phyloP scores from a whole-genome alignment of 75 land plant genomes.

The Cupressus sempervirens region DNA sequence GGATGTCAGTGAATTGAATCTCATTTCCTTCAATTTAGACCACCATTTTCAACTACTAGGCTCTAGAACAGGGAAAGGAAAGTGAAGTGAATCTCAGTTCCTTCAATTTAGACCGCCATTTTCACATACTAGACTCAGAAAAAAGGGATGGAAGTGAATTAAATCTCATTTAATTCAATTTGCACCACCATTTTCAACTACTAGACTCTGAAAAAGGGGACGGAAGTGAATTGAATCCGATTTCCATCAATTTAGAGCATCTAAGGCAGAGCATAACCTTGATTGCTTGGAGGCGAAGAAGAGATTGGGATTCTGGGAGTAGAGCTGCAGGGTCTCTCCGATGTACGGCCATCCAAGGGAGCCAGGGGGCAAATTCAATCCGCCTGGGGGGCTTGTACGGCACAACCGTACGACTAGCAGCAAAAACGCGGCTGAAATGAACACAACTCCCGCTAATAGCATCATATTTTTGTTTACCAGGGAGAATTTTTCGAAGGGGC shows the following conservation, averaged over 20 bases:
- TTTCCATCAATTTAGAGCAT: background rate
- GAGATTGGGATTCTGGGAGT: constrained; percentile 64
- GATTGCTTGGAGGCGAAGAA: constrained; percentile 62
- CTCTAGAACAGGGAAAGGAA: no score
- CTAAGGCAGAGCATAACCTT: constrained; percentile 27
- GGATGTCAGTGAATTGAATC: no score
- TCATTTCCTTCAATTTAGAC: no score
- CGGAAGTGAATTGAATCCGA: background rate
- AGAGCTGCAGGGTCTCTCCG: constrained; percentile 70
- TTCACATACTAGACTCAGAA: no score
- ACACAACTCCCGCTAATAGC: background rate
- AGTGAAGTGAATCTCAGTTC: no score
- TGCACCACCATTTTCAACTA: background rate
- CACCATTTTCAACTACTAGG: no score
- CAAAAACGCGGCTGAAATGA: background rate
- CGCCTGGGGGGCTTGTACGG: background rate
- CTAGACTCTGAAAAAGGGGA: background rate
- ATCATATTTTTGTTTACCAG: background rate
- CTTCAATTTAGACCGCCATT: no score
- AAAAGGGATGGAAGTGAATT: no score
- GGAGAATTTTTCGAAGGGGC: background rate
- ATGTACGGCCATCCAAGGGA: constrained; percentile 82
- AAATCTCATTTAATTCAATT: no score
- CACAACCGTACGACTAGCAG: background rate
- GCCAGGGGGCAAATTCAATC: constrained; percentile 57